phyloP scores from a whole-genome alignment of 768 basidiomycete species.

The Pleurotus pulmonarius region DNA sequence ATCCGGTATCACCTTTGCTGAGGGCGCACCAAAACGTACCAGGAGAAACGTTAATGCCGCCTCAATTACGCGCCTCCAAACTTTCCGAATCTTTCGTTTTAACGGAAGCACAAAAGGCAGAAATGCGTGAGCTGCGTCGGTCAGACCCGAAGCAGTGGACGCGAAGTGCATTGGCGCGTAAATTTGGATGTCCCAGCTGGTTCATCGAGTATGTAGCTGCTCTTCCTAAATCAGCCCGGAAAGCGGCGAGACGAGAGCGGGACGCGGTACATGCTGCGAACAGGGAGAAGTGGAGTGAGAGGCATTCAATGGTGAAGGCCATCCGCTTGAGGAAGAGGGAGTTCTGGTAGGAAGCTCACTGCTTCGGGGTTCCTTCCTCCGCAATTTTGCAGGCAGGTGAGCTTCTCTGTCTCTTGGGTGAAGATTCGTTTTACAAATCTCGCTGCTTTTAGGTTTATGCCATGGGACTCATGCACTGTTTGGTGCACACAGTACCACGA shows the following conservation, averaged over 20 bases:
- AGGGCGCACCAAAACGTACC: slow-evolving; percentile 26
- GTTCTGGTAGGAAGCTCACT: slow-evolving; percentile 53
- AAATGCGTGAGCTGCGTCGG: slow-evolving; percentile 55
- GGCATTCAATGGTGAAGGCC: slow-evolving; percentile 56
- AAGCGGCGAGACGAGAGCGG: slow-evolving; percentile 34
- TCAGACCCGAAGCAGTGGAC: slow-evolving; percentile 59
- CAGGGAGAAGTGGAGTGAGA: slow-evolving; percentile 68
- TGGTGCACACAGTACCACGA: not conserved
- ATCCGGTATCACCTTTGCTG: slow-evolving; percentile 71
- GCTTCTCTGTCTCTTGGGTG: too few relatives aligned
- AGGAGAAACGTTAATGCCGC: slow-evolving; percentile 36
- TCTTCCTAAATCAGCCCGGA: slow-evolving; percentile 48
- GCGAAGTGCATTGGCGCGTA: slow-evolving; percentile 63
- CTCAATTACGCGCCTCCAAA: slow-evolving; percentile 40
- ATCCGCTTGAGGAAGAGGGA: slow-evolving; percentile 64
- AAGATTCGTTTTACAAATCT: too few relatives aligned
- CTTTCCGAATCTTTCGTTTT: slow-evolving; percentile 31
- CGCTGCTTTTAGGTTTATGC: too few relatives aligned
- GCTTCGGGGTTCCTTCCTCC: too few relatives aligned
- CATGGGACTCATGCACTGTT: too few relatives aligned
- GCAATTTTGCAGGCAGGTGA: too few relatives aligned
- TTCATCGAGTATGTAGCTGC: slow-evolving; percentile 68
- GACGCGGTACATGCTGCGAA: slow-evolving; percentile 43
- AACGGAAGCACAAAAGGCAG: slow-evolving; percentile 47
- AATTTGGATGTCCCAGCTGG: slow-evolving; percentile 68